Percentiles rank a stretch among this genome's conserved stretches.
phyloP scores from a whole-genome alignment of 148 eudicot genomes.

The Rhododendron kiyosumense region DNA sequence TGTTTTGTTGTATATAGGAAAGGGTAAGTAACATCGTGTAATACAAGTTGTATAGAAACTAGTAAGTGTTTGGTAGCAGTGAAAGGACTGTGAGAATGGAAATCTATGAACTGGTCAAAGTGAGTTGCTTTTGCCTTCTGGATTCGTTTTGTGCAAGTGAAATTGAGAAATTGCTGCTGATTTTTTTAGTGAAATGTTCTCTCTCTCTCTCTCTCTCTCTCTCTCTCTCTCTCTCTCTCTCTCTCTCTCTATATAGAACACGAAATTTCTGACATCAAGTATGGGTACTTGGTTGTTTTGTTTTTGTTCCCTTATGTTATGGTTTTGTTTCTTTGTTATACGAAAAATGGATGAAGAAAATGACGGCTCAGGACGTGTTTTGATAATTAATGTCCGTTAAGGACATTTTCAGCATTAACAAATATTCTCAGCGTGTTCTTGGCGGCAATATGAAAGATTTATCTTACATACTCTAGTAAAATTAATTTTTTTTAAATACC shows the following conservation, averaged over 20 bases:
- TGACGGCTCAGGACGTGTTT: no score
- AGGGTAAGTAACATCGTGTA: conserved; percentile 32
- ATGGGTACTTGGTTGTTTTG: neutral
- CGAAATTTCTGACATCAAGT: neutral
- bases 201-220: neutral
- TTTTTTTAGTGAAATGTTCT: conserved; percentile 4
- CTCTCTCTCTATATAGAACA: no score
- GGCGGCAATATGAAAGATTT: neutral
- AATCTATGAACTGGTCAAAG: neutral
- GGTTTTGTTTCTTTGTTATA: neutral
- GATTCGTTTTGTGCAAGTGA: conserved; percentile 19
- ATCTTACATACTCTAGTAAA: no score
- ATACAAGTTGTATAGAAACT: conserved; percentile 39
- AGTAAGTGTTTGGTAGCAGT: neutral
- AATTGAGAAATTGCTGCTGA: conserved; percentile 14
- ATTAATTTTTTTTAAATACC: no score
- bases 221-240: neutral
- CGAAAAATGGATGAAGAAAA: neutral
- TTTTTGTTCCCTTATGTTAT: neutral
- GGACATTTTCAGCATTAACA: no score
- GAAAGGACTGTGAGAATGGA: conserved; percentile 1
- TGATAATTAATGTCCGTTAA: no score
- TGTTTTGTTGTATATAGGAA: conserved; percentile 21
- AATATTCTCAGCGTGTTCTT: no score
- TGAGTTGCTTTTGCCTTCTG: neutral